A percentile compares a stretch with the other conserved stretches of the same genome.
These are phyloP conservation scores for Penicillium sp. DNA, from an alignment of 2,329 filamentous ascomycete genomes.

Conservation along the genomic window DNA sequence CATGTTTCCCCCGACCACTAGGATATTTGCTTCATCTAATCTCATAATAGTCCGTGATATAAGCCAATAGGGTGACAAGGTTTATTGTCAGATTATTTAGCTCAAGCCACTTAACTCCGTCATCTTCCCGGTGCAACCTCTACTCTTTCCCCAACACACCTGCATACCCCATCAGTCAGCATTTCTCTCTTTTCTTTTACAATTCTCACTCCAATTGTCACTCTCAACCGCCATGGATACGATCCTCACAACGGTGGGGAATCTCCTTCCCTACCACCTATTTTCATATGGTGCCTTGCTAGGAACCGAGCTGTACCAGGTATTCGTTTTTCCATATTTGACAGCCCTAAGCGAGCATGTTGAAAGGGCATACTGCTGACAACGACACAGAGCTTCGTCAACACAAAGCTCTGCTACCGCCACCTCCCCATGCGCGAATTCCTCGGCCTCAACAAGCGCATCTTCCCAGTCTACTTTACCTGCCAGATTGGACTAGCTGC, in stretches of 20 bases:
- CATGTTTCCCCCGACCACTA: too few species aligned
- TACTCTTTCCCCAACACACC: not conserved
- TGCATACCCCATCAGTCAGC: too few species aligned
- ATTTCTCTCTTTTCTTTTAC: not conserved
- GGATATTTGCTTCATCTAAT: too few species aligned
- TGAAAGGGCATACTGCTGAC: not conserved
- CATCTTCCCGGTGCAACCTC: not conserved
- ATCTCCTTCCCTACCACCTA: constrained; percentile 36
- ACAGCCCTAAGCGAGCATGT: not conserved
- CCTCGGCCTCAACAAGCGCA: constrained; percentile 39
- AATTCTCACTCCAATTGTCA: not conserved
- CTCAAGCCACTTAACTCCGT: not conserved
- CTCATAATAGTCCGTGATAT: too few species aligned
- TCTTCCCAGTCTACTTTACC: constrained; percentile 44
- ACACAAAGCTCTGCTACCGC: constrained; percentile 41
- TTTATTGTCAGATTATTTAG: too few species aligned
- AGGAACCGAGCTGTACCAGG: constrained; percentile 41
- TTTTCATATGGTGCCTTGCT: constrained; percentile 42
- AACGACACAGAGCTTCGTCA: constrained; percentile 36
- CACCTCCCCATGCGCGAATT: constrained; percentile 40
- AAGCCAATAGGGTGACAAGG: too few species aligned
- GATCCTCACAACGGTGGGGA: constrained; percentile 11
- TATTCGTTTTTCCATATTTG: not conserved
- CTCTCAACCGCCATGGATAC: constrained; percentile 9
- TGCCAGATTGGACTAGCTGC: constrained; percentile 37